Base-by-base conservation (phyloP, 768 basidiomycete genomes). In the Hortiboletus flavorubellus region DNA sequence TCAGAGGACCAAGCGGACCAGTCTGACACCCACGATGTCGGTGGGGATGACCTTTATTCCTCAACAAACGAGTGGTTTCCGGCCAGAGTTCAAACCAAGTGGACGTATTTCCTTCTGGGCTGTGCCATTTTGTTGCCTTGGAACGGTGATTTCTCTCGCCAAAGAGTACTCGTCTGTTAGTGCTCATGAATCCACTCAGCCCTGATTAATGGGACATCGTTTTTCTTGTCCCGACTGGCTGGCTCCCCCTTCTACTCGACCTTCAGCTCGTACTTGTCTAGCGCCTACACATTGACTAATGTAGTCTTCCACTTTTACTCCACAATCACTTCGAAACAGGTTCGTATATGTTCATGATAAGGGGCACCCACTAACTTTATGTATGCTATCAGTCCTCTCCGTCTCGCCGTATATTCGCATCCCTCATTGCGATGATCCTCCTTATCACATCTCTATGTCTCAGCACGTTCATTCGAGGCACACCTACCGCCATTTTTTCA, bases 171-270 rank as follows among this genome's bases (percentile, higher is more conserved):
- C 14, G 30, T 43, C 44, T 35, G 35, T 35, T 9, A 7, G 29
- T 54, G 49, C 53, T 58, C 41, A 55, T 51, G 9, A 48, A 37
- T 15, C n/a, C 30, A 37, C 40, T 21, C 54, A 96, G 93, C 86
- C 1, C 75, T 94, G 65, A 93, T 97, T 26, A 96, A 91, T 33
- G 91, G 88, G 0, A 85, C 85, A 45, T 85, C 93, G 0, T 92
- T 87, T 68, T 91, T 96, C 68, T 68, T 87, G 33, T 82, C 89
- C 1, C 78, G 90, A 52, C 70, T 96, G 37, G 77, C 73, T 10
- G 79, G 76, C 18, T 87, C 90, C 3, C 68, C 82, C 0, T 61
- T 87, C 18, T 74, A 78, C 53, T 66, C 77, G 15, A 80, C 82
- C 9, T 88, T 91, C 59, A 76, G 79, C 52, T 87, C 88, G 11